Evolutionary conservation across 177 flowering plant species (phyloP).

Genomic region (Vitis hybrid): DNA sequence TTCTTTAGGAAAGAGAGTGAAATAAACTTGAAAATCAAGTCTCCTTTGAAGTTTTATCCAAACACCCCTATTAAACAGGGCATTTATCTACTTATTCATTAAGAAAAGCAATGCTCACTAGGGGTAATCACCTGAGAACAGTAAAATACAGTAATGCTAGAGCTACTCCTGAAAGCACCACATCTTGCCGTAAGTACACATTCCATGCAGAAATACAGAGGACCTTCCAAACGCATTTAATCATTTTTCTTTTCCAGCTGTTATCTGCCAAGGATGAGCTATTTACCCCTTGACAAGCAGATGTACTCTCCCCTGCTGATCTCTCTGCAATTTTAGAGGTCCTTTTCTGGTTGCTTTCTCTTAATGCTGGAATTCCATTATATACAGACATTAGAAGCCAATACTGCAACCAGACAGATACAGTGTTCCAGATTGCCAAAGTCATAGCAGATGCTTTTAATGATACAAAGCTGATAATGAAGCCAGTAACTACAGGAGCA

Average conservation of each 20-base stretch:
- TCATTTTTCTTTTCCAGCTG: constrained; percentile 19
- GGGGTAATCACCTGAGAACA: constrained; percentile 57
- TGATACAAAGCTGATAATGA: constrained; percentile 81
- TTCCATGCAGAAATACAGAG: constrained; percentile 65
- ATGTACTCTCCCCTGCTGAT: constrained; percentile 18
- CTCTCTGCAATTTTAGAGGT: constrained; percentile 13
- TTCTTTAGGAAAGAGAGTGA: background rate
- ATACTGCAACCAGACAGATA: constrained; percentile 69
- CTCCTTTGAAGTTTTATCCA: background rate
- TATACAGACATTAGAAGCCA: constrained; percentile 83
- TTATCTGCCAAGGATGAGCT: constrained; percentile 19
- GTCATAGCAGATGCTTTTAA: constrained; percentile 70
- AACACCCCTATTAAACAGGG: background rate
- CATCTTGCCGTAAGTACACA: constrained; percentile 73
- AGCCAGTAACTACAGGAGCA: constrained; percentile 75
- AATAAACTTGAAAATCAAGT: background rate
- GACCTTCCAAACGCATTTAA: constrained; percentile 19
- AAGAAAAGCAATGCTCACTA: background rate
- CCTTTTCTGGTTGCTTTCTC: constrained; percentile 43
- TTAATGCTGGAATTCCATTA: constrained; percentile 65
- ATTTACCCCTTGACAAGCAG: constrained; percentile 14
- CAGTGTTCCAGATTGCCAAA: constrained; percentile 62
- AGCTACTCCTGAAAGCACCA: constrained; percentile 82
- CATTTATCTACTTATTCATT: too few relatives aligned
- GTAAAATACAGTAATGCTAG: constrained; percentile 76